phyloP scores from a whole-genome alignment of 192 early-diverging fungal genomes.

The Oehlia diaphana region DNA sequence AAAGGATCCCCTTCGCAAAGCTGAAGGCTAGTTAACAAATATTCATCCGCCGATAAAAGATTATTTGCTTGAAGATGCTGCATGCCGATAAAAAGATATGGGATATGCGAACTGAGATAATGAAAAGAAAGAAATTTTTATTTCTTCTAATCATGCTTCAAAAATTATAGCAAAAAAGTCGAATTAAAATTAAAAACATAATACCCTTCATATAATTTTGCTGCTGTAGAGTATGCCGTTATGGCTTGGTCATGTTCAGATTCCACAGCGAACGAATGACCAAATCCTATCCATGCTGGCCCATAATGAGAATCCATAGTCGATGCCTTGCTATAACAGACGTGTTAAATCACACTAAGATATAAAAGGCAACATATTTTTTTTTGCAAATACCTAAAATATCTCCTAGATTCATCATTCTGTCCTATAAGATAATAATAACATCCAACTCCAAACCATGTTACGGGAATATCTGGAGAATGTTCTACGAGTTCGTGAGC shows the following conservation, averaged over 20 bases:
- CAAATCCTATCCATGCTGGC: slow-evolving; percentile 79
- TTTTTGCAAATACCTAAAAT: slow-evolving; percentile 11
- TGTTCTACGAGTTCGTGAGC: slow-evolving; percentile 71
- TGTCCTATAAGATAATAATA: slow-evolving; percentile 69
- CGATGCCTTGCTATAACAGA: slow-evolving; percentile 51
- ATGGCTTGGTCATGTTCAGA: slow-evolving; percentile 78
- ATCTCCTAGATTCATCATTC: slow-evolving; percentile 57
- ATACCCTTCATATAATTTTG: slow-evolving; percentile 69
- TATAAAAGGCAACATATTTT: not conserved
- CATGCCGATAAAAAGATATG: slow-evolving; percentile 76
- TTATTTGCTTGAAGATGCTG: slow-evolving; percentile 65
- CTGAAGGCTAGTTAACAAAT: slow-evolving; percentile 48
- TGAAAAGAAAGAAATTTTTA: slow-evolving; percentile 9
- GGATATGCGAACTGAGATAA: slow-evolving; percentile 61
- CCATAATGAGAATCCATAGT: slow-evolving; percentile 62
- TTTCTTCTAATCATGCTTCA: not conserved
- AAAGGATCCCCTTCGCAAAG: slow-evolving; percentile 66
- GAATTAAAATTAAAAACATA: not conserved
- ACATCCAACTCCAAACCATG: slow-evolving; percentile 80
- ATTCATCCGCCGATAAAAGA: slow-evolving; percentile 59
- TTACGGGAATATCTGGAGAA: slow-evolving; percentile 54
- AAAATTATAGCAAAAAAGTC: not conserved
- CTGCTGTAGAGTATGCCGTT: slow-evolving; percentile 65
- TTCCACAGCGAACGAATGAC: slow-evolving; percentile 75
- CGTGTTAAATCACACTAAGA: not conserved